Evolutionary conservation across 2,329 filamentous ascomycete species (phyloP), one percentile per base, ranked within the genome.

Genomic region (Elsinoe ampelina): DNA sequence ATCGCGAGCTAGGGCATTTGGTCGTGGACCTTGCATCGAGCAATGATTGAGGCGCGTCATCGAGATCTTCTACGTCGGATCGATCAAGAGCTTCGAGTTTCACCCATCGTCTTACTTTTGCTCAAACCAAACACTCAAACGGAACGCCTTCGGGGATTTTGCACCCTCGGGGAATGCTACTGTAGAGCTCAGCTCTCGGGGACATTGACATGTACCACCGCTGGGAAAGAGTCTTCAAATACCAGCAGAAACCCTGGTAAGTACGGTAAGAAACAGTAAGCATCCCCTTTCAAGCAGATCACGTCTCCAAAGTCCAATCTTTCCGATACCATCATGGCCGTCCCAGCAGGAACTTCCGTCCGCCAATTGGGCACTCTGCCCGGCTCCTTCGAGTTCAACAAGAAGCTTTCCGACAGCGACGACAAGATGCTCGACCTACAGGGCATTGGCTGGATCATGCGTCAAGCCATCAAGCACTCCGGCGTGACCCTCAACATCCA

Each of bases 361-460:
- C 78, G 79, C 61, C 77, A 89, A 73, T 78, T 91, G 63, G 82
- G 72, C 61, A 77, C 88, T 74, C 78, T 91, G 63, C 82, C 71
- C 63, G 87, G 87, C 61, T 80, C 78, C 66, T 91, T 83, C 79
- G 69, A 61, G 51, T 66, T 92, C 88, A 91, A 93, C 79, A 86
- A 87, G 69, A 73, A 75, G 60, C 76, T 90, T 63, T 90, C 87
- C 58, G 84, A 86, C 70, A 73, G 78, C 62, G 74, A 83, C 48
- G 86, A 90, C 59, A 75, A 83, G 1, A 80, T 86, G 61, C 83
- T 95, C 58, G 15, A 36, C 2, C 32, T 59, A 41, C 75, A 77
- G 65, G 71, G 72, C 62, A 65, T 78, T 42, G 68, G 71, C 57
- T 70, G 64, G 61, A 60, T 70, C 17, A 63, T 70, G 32, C 66